phyloP scores from a whole-genome alignment of 2,329 filamentous ascomycete species.

The Pestalotiopsis fici region DNA sequence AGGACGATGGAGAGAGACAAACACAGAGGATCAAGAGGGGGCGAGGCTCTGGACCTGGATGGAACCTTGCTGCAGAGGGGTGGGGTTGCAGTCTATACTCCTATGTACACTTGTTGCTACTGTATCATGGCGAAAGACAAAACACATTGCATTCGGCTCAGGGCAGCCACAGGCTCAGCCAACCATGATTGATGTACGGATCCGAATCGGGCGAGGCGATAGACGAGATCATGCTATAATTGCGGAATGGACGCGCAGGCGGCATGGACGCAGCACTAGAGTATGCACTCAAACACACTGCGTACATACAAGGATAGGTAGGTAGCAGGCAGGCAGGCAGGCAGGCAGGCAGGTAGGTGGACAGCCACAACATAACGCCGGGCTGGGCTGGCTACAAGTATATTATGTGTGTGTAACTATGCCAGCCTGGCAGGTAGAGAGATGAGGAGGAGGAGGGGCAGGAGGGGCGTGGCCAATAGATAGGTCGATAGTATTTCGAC shows the following conservation, averaged over 20 bases:
- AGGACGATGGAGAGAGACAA: neutral
- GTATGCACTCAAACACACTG: too few relatives aligned
- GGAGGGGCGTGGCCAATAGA: neutral
- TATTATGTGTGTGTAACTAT: neutral
- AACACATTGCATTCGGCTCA: neutral
- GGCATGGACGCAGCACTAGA: neutral
- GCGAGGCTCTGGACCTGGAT: neutral
- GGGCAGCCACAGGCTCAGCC: neutral
- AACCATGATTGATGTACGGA: neutral
- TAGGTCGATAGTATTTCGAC: neutral
- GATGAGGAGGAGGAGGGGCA: neutral
- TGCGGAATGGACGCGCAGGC: neutral
- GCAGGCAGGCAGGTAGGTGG: neutral
- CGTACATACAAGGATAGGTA: neutral
- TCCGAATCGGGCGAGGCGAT: conserved; percentile 3
- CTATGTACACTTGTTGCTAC: too few relatives aligned
- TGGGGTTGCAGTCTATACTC: neutral
- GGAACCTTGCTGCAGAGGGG: neutral
- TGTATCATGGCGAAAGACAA: too few relatives aligned
- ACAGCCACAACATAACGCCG: neutral
- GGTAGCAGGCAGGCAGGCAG: neutral
- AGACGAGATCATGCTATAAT: neutral
- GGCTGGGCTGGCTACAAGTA: neutral
- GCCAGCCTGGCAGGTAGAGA: neutral
- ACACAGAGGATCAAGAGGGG: neutral